Conservation (phyloP, 768 basidiomycete genomes). For the Pleurotus tuoliensis region DNA sequence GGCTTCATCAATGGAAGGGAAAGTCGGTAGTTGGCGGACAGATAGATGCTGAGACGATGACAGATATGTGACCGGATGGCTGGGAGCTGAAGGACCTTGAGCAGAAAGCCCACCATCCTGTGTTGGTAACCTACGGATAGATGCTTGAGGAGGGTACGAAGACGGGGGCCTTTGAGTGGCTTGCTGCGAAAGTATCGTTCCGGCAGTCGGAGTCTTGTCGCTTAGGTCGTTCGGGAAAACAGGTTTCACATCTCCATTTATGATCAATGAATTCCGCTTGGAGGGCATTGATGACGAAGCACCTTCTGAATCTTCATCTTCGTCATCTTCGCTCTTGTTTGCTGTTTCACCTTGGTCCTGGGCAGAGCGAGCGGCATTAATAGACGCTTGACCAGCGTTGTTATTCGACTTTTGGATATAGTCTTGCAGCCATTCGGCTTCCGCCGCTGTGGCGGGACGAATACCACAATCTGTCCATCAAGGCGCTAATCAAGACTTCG, state of each 20-base stretch:
- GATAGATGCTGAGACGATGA: slow-evolving; percentile 51
- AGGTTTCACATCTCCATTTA: slow-evolving; percentile 60
- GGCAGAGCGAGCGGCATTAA: slow-evolving; percentile 69
- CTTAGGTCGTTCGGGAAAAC: slow-evolving; percentile 62
- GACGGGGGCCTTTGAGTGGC: slow-evolving; percentile 51
- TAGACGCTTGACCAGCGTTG: slow-evolving; percentile 69
- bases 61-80: slow-evolving; percentile 43
- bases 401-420: slow-evolving; percentile 91
- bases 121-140: slow-evolving; percentile 72
- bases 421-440: slow-evolving; percentile 90
- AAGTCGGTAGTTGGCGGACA: slow-evolving; percentile 74
- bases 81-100: slow-evolving; percentile 47
- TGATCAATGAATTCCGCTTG: slow-evolving; percentile 70
- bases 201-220: slow-evolving; percentile 85
- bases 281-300: slow-evolving; percentile 56
- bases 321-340: slow-evolving; percentile 63
- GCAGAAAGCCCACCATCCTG: slow-evolving; percentile 53
- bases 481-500: slow-evolving; percentile 25
- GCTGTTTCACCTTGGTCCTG: slow-evolving; percentile 64
- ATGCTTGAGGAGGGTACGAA: slow-evolving; percentile 64
- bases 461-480: slow-evolving; percentile 78
- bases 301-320: slow-evolving; percentile 83
- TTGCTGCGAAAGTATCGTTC: slow-evolving; percentile 74
- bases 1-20: slow-evolving; percentile 85
- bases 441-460: slow-evolving; percentile 84